Evolutionary conservation across 2,329 filamentous ascomycete species (phyloP).

Genomic region (Fusarium phyllophilum): DNA sequence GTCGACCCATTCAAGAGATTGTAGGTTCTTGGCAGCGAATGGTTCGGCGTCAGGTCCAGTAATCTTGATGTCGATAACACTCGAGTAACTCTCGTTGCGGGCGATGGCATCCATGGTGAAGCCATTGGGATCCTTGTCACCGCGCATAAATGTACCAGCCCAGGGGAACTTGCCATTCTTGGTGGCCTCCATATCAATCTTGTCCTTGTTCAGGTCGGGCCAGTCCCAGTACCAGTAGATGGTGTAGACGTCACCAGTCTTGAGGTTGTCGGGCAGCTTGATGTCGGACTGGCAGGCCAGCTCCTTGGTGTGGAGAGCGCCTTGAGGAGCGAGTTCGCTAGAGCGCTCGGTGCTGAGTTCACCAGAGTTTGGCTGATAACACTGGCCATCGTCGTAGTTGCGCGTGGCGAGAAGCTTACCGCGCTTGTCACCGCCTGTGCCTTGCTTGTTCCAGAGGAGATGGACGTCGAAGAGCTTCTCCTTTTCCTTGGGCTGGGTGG

Average conservation of each 20-base stretch:
- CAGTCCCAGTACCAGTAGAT: slow-evolving; percentile 99
- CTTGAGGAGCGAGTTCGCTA: slow-evolving; percentile 62
- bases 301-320: slow-evolving; percentile 65
- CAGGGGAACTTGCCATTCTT: slow-evolving; percentile 55
- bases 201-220: slow-evolving; percentile 67
- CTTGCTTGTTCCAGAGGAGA: slow-evolving; percentile 79
- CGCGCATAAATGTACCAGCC: slow-evolving; percentile 54
- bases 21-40: slow-evolving; percentile 38
- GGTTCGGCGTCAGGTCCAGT: slow-evolving; percentile 38
- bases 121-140: slow-evolving; percentile 50
- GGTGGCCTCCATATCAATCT: slow-evolving; percentile 53
- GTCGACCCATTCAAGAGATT: slow-evolving; percentile 46
- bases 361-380: slow-evolving; percentile 79
- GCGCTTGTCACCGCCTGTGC: slow-evolving; percentile 81
- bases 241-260: slow-evolving; percentile 75
- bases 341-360: slow-evolving; percentile 69
- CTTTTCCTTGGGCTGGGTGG: slow-evolving; percentile 63
- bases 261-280: slow-evolving; percentile 73
- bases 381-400: slow-evolving; percentile 90
- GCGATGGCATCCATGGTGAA: slow-evolving; percentile 49
- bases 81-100: slow-evolving; percentile 55
- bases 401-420: slow-evolving; percentile 81
- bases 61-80: slow-evolving; percentile 55
- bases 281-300: slow-evolving; percentile 86
- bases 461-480: slow-evolving; percentile 73